Percentiles rank a stretch among this genome's conserved stretches.
Evolutionary conservation across 345 rosid species (phyloP).

Genomic region (Camelina sativa): DNA sequence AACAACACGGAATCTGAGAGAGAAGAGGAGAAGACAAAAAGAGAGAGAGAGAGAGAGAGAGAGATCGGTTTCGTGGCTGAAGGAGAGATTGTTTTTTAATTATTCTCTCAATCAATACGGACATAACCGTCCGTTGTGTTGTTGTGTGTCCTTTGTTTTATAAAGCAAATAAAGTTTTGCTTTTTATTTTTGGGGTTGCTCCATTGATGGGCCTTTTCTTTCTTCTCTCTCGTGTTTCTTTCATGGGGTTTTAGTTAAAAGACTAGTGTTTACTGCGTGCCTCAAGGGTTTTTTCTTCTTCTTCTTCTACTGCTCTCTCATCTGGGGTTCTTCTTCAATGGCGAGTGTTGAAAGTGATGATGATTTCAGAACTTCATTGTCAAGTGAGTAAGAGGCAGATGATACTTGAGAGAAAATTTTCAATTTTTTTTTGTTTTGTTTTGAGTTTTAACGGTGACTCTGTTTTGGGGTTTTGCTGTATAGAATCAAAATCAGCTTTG

Average conservation of each 20-base stretch:
- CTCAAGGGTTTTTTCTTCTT: neutral
- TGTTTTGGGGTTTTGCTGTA: constrained; percentile 32
- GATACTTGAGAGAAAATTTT: neutral
- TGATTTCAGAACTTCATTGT: constrained; percentile 45
- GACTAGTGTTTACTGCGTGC: constrained; percentile 39
- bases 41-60: constrained; percentile 1
- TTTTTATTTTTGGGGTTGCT: neutral
- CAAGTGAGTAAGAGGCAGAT: constrained; percentile 45
- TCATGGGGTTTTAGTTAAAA: constrained; percentile 45
- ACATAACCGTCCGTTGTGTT: constrained; percentile 34
- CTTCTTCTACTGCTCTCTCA: constrained; percentile 18
- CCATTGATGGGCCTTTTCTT: constrained; percentile 55
- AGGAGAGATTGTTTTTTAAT: no score
- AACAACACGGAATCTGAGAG: constrained; percentile 34
- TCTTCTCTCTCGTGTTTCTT: constrained; percentile 47
- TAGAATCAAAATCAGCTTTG: constrained; percentile 22
- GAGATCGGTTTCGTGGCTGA: constrained; percentile 35
- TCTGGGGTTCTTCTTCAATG: constrained; percentile 44
- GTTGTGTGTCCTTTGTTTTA: constrained; percentile 35
- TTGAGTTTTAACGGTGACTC: neutral
- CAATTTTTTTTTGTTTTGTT: neutral
- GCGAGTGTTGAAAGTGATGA: constrained; percentile 48
- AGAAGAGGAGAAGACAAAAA: constrained; percentile 39
- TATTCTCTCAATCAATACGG: constrained; percentile 45
- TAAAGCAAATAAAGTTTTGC: constrained; percentile 16